Conservation (phyloP, 179 eudicot species). For the Amaranthus tricolor region DNA sequence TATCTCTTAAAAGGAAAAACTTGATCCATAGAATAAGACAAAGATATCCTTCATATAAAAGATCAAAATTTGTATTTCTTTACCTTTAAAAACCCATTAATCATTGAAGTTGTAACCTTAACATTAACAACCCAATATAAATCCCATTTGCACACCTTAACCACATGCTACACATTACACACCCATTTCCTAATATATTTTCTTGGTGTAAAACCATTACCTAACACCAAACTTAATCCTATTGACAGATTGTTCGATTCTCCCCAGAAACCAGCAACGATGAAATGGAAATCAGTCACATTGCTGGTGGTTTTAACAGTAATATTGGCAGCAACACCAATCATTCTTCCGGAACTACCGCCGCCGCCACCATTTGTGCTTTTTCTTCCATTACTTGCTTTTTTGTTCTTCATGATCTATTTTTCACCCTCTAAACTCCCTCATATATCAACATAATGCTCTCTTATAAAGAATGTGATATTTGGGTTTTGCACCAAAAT, state of each 20-base stretch:
- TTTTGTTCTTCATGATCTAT: conserved; percentile 21
- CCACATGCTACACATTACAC: no score
- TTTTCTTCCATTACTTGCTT: conserved; percentile 15
- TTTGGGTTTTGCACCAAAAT: no score
- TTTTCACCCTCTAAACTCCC: conserved; percentile 16
- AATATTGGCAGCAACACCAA: conserved; percentile 28
- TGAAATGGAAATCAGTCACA: conserved; percentile 20
- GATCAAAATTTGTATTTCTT: no score
- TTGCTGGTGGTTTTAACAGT: conserved; percentile 31
- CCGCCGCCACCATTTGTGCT: conserved; percentile 25
- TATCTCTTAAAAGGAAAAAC: no score
- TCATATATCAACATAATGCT: conserved; percentile 1
- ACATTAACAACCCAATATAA: background rate
- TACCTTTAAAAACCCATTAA: background rate
- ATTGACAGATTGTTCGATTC: no score
- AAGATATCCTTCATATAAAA: no score
- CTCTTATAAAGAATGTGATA: background rate
- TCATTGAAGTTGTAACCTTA: background rate
- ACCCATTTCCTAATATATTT: background rate
- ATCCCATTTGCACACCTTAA: background rate
- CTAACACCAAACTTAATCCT: no score
- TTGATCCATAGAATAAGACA: no score
- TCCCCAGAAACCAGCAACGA: background rate
- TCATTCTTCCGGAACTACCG: conserved; percentile 23
- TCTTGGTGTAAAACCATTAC: background rate